A percentile compares a stretch with the other conserved stretches of the same genome.
These are phyloP conservation scores for Geosmithia morbida DNA, from an alignment of 2,329 filamentous ascomycete genomes.

Conservation along the genomic window DNA sequence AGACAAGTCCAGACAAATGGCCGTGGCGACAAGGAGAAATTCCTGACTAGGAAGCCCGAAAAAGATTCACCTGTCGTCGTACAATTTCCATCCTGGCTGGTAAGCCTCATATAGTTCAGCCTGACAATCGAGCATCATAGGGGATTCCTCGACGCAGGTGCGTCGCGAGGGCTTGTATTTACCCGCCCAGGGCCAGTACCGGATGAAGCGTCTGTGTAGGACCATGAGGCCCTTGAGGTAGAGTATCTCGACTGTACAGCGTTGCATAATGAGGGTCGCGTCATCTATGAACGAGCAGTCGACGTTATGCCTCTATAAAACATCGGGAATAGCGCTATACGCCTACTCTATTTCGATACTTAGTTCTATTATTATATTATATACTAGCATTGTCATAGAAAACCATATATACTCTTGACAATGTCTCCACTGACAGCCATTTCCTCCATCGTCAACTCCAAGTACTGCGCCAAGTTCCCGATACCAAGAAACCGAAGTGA, in stretches of 20 bases:
- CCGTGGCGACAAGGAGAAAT: slow-evolving; percentile 35
- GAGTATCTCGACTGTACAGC: slow-evolving; percentile 34
- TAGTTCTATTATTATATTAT: slow-evolving; percentile 31
- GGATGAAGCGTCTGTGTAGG: slow-evolving; percentile 37
- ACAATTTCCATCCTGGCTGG: slow-evolving; percentile 26
- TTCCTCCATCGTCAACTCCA: neutral
- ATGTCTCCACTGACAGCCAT: slow-evolving; percentile 1
- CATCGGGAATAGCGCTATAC: slow-evolving; percentile 28
- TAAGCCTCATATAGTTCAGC: slow-evolving; percentile 19
- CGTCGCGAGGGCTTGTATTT: slow-evolving; percentile 21
- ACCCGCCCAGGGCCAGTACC: slow-evolving; percentile 13
- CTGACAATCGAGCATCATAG: slow-evolving; percentile 26
- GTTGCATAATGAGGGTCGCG: slow-evolving; percentile 30
- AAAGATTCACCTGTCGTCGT: slow-evolving; percentile 28
- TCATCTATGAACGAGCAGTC: slow-evolving; percentile 32
- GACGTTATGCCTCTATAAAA: slow-evolving; percentile 30
- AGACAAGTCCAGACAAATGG: slow-evolving; percentile 26
- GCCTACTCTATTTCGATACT: slow-evolving; percentile 28
- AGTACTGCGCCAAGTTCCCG: slow-evolving; percentile 2
- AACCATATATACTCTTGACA: neutral
- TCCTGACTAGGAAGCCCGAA: slow-evolving; percentile 28
- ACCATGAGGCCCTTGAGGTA: slow-evolving; percentile 42
- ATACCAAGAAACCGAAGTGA: slow-evolving; percentile 8
- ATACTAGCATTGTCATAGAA: slow-evolving; percentile 17
- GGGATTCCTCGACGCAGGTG: slow-evolving; percentile 33